Evolutionary conservation across 805 yeast species (phyloP).

Genomic region (Cyberlindnera euphorbiiphila): DNA sequence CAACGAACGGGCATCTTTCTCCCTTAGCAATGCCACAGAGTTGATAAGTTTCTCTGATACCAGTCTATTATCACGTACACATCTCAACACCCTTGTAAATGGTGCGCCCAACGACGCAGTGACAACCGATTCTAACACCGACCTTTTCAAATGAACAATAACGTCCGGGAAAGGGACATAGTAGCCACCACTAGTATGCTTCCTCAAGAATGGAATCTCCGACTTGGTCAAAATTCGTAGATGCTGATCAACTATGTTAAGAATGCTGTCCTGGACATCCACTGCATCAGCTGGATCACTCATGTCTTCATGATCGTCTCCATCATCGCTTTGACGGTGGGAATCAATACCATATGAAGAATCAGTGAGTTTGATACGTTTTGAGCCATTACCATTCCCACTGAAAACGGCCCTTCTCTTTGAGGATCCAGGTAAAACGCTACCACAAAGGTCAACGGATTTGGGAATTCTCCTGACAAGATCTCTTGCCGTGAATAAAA

Average conservation of each 20-base stretch:
- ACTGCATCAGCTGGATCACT: constrained; percentile 29
- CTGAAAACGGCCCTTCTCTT: constrained; percentile 30
- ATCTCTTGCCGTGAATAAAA: constrained; percentile 41
- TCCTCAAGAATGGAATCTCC: constrained; percentile 56
- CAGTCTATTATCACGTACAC: constrained; percentile 63
- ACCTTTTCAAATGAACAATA: constrained; percentile 41
- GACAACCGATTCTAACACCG: constrained; percentile 52
- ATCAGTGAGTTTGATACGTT: constrained; percentile 41
- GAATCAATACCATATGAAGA: constrained; percentile 28
- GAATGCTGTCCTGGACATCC: constrained; percentile 15
- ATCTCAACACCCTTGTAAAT: constrained; percentile 70
- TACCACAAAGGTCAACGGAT: constrained; percentile 40
- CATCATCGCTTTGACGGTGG: constrained; percentile 24
- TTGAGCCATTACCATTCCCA: constrained; percentile 17
- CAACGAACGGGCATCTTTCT: constrained; percentile 69
- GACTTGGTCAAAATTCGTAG: constrained; percentile 59
- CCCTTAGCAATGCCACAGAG: constrained; percentile 71
- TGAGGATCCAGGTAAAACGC: constrained; percentile 39
- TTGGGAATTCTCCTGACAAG: constrained; percentile 38
- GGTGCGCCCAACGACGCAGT: constrained; percentile 61
- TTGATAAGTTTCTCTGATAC: constrained; percentile 84
- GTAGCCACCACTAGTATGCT: constrained; percentile 51
- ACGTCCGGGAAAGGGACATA: constrained; percentile 60
- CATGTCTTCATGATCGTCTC: constrained; percentile 27
- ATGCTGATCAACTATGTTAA: constrained; percentile 52